Evolutionary conservation across 192 early-diverging fungal species (phyloP).

Genomic region (Entomortierella beljakovae): DNA sequence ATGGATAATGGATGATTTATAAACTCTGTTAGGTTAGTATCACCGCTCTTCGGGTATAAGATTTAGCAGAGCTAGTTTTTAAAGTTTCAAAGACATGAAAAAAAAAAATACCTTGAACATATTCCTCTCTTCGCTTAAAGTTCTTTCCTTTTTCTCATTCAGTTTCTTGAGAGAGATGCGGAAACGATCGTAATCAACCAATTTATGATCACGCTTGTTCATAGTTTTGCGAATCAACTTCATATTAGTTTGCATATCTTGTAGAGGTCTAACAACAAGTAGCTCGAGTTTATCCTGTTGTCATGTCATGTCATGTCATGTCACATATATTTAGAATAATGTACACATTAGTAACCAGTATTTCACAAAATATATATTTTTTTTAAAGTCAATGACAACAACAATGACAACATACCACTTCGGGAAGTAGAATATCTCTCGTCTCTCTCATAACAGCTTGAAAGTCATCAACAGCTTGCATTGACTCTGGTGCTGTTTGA

Average conservation of each 20-base stretch:
- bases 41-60: background rate
- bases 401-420: slow-evolving; percentile 33
- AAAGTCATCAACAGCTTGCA: slow-evolving; percentile 49
- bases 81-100: background rate
- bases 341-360: background rate
- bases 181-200: slow-evolving; percentile 93
- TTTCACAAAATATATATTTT: background rate
- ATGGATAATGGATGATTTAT: background rate
- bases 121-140: slow-evolving; percentile 72
- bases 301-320: background rate
- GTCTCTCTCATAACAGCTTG: slow-evolving; percentile 44
- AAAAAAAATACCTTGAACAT: slow-evolving; percentile 63
- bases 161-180: slow-evolving; percentile 78
- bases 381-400: background rate
- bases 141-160: slow-evolving; percentile 70
- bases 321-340: background rate
- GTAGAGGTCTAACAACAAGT: slow-evolving; percentile 79
- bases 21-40: background rate
- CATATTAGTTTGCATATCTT: slow-evolving; percentile 81
- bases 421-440: slow-evolving; percentile 50
- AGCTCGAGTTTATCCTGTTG: slow-evolving; percentile 76
- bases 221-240: slow-evolving; percentile 86
- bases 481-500: slow-evolving; percentile 45
- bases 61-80: background rate
- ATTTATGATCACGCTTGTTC: slow-evolving; percentile 91